Evolutionary conservation across 2,329 filamentous ascomycete species (phyloP), one percentile per base, ranked within the genome.

Genomic region (Trichoderma sp.): DNA sequence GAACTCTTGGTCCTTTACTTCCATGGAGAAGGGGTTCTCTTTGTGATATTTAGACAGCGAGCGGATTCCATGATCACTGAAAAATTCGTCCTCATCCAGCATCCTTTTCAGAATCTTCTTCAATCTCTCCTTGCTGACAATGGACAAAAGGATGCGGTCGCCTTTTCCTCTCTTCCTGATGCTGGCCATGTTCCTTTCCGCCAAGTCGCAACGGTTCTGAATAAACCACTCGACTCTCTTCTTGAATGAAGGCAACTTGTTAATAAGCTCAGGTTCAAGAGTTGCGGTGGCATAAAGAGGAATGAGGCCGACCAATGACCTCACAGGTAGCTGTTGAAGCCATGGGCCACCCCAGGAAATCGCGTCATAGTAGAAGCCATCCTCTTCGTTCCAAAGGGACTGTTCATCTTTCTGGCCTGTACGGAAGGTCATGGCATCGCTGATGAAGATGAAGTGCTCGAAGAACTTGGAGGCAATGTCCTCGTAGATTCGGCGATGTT

Each of bases 391-490:
- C 94, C 94, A 98, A 8, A 98, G 82, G 37, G 94, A 97, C 75
- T 92, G 88, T 74, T 95, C 92, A 76, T 82, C 89, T 82, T 80
- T 90, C 80, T 79, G 84, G 73, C 81, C 92, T 74, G 84, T 87
- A 80, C 85, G 90, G 85, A 91, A 94, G 0, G 91, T 93, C 94
- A 98, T 97, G 68, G 94, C 95, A 81, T 98, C 95, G 76, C 93
- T 96, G 78, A 98, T 98, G 78, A 97, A 90, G 76, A 98, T 92
- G 80, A 98, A 98, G 76, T 98, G 95, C 82, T 98, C 95, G 75
- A 98, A 98, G 84, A 98, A 98, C 80, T 98, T 98, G 60, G 93
- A 96, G 2, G 94, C 94, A 82, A 98, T 91, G 76, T 98, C 94
- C 82, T 98, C 94, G 78, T 98, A 98, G 67, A 90, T 97, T 48